Percentiles rank a stretch among this genome's conserved stretches.
These are phyloP conservation scores for Sporothrix variecibatus DNA, from an alignment of 2,329 filamentous ascomycete species.

Conservation along the genomic window DNA sequence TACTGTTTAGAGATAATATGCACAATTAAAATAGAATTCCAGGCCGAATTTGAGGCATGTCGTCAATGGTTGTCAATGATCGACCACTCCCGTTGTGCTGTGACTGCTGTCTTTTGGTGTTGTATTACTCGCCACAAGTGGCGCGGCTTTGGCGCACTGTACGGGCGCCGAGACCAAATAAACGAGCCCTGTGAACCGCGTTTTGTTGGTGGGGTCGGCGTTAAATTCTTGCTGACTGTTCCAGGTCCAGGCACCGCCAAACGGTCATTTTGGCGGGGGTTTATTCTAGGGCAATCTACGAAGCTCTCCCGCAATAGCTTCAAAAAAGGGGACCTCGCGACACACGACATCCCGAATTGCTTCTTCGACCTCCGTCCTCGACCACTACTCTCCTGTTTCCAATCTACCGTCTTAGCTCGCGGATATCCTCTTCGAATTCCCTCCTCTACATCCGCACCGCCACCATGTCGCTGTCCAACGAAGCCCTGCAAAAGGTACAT, in stretches of 20 bases:
- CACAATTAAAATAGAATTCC: not conserved
- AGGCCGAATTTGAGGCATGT: not conserved
- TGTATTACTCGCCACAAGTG: not conserved
- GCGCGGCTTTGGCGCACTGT: not conserved
- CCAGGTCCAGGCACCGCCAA: not conserved
- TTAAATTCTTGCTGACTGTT: constrained; percentile 14
- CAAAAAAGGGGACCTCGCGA: not conserved
- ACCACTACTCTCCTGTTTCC: not conserved
- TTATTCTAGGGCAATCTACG: not conserved
- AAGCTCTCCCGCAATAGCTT: constrained; percentile 7
- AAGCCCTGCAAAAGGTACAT: constrained; percentile 84
- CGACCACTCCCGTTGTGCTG: not conserved
- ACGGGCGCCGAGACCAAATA: not conserved
- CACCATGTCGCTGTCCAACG: constrained; percentile 87
- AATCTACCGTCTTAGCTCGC: not conserved
- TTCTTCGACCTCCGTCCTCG: not conserved
- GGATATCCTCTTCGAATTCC: not conserved
- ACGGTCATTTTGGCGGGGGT: not conserved
- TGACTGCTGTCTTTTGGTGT: too few relatives aligned
- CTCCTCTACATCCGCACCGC: not conserved
- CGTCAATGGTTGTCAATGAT: not conserved
- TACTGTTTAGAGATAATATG: too few relatives aligned
- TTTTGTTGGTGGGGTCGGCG: not conserved
- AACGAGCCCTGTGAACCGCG: not conserved
- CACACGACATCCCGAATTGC: not conserved